Base-by-base conservation (phyloP, 2,329 filamentous ascomycete genomes). In the Byssoonygena ceratinophila region DNA sequence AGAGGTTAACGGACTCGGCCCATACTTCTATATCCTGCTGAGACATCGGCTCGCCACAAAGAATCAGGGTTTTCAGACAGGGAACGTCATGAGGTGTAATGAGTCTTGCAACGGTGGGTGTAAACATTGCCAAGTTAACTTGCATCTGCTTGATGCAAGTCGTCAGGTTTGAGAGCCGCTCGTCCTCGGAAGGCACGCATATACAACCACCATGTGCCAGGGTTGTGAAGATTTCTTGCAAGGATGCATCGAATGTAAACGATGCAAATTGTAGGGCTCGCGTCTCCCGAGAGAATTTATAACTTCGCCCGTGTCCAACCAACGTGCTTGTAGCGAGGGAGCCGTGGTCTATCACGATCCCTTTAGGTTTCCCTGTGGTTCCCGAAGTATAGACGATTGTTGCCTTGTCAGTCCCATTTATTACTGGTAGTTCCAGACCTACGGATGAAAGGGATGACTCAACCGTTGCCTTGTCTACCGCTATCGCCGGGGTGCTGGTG, bases 271-370 rank as follows among this genome's bases (percentile, higher is more conserved):
- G 66, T 9, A 66, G 55, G 11, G 61, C 55, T 40, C 63, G 56
- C 1, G 58, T 58, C 18, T 56, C 25, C 22, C 31, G 32, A 14
- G n/a, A 34, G 20, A 46, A 46, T 46, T 41, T 46, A 23, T 49
- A 49, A 18, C 46, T 46, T 34, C 37, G 34, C 22, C 88, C 65
- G 92, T 94, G 4, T 92, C 82, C 0, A 85, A 91, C 3, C 23
- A 39, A 18, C 92, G 49, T 16, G 16, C 51, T 54, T 20, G 54
- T 43, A 23, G 36, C 39, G 16, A 54, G 43, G 22, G 54, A 50
- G 8, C 41, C 43, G 9, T 85, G 83, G 1, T 76, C 78, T 50
- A 83, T 79, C 32, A 80, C 76, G 18, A 83, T 76, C 2, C 81
- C 82, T 52, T 80, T 79, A 0, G 75, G 74, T 32, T 68, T 69